phyloP scores from a whole-genome alignment of 2,329 filamentous ascomycete genomes.

The Hyphodiscus sp. region DNA sequence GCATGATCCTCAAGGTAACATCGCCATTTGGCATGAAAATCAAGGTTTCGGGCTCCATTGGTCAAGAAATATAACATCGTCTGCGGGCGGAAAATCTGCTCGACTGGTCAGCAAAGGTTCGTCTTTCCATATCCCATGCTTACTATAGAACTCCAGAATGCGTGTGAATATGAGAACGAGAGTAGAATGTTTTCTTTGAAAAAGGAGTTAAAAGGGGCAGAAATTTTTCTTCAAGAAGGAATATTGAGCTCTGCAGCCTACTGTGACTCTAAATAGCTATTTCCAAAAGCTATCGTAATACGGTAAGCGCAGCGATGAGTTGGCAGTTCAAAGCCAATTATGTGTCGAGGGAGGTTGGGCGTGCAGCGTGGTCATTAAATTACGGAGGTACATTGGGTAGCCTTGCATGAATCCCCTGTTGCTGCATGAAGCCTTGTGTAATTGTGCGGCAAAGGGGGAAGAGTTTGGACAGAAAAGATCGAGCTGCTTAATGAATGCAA shows the following conservation, averaged over 20 bases:
- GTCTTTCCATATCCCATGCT: too few relatives aligned
- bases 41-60: slow-evolving; percentile 19
- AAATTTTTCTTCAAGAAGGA: slow-evolving; percentile 1
- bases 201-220: too few relatives aligned
- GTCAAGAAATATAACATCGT: slow-evolving; percentile 2
- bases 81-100: slow-evolving; percentile 1
- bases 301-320: slow-evolving; percentile 5
- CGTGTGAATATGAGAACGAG: too few relatives aligned
- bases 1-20: slow-evolving; percentile 17
- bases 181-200: too few relatives aligned
- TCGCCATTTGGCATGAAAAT: slow-evolving; percentile 24
- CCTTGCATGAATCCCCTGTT: slow-evolving; percentile 7
- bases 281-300: background rate
- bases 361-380: slow-evolving; percentile 5
- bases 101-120: background rate
- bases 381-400: slow-evolving; percentile 9
- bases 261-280: slow-evolving; percentile 1
- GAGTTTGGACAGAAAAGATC: too few relatives aligned
- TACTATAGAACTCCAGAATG: too few relatives aligned
- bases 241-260: background rate
- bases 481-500: too few relatives aligned
- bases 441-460: too few relatives aligned
- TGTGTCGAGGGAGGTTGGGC: background rate
- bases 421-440: too few relatives aligned
- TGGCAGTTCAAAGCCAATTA: slow-evolving; percentile 9